Evolutionary conservation across 2,329 filamentous ascomycete species (phyloP), one percentile per base, ranked within the genome.

Genomic region (Talaromyces rugulosus): DNA sequence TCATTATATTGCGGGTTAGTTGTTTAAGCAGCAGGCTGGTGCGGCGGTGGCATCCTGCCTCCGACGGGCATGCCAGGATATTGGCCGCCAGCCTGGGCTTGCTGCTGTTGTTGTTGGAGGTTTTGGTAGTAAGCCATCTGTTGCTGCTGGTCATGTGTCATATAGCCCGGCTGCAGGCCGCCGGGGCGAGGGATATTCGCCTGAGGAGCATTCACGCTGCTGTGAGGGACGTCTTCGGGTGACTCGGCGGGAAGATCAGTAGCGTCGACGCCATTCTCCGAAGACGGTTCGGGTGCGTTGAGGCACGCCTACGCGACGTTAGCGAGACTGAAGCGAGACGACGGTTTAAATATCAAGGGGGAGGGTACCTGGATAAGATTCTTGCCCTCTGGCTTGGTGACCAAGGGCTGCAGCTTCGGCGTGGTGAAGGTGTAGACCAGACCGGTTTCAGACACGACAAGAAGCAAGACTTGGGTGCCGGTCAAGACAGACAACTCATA

Each of bases 401-500:
- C 95, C 59, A 99, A 87, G 66, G 95, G 95, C 81, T 98, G 95
- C 61, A 99, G 87, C 83, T 99, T 99, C 23, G 95, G 95, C 16
- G 95, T 99, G 65, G 94, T 98, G 78, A 98, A 98, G 63, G 94
- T 98, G 80, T 98, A 98, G 71, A 98, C 94, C 36, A 98, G 87
- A 68, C 94, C 94, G 28, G 94, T 98, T 82, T 98, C 94, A 52
- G 94, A 98, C 66, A 98, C 94, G 71, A 98, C 94, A 60, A 99
- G 88, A 44, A 99, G 86, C 34, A 99, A 85, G 56, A 99, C 95
- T 83, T 99, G 95, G 62, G 95, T 99, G 72, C 95, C 95, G 44
- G 95, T 99, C 71, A 99, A 87, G 72, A 99, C 95, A 6, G 95
- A 98, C 63, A 98, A 82, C 77, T 99, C 95, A 76, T 99, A 99